phyloP scores from a whole-genome alignment of 768 basidiomycete genomes.

The Naganishia vishniacii region DNA sequence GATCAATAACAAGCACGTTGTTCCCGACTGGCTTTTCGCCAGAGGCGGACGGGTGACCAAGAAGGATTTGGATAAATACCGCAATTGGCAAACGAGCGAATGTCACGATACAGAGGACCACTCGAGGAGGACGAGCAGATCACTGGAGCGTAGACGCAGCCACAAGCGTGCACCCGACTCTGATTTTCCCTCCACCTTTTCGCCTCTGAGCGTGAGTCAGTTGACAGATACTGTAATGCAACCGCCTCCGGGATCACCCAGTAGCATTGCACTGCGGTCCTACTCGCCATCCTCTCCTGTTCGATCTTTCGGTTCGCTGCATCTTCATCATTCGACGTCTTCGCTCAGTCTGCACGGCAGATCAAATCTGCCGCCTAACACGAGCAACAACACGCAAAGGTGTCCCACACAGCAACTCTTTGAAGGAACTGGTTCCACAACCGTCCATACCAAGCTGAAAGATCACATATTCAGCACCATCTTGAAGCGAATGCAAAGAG shows the following conservation, averaged over 20 bases:
- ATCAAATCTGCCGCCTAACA: background rate
- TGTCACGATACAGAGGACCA: slow-evolving; percentile 26
- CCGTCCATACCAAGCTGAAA: slow-evolving; percentile 87
- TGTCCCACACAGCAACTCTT: slow-evolving; percentile 50
- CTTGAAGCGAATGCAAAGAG: slow-evolving; percentile 54
- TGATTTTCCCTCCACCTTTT: slow-evolving; percentile 25
- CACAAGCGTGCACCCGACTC: slow-evolving; percentile 13
- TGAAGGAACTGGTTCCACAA: slow-evolving; percentile 84
- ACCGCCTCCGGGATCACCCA: slow-evolving; percentile 15
- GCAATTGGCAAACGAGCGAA: slow-evolving; percentile 36
- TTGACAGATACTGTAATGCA: background rate
- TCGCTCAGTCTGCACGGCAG: slow-evolving; percentile 34
- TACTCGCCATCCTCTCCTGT: slow-evolving; percentile 13
- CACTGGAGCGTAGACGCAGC: background rate
- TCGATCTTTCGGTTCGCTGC: slow-evolving; percentile 36
- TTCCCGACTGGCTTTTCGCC: slow-evolving; percentile 80
- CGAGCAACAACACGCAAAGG: background rate
- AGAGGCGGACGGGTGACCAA: slow-evolving; percentile 21
- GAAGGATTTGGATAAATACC: slow-evolving; percentile 23
- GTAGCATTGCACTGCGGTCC: slow-evolving; percentile 40
- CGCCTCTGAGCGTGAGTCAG: slow-evolving; percentile 6
- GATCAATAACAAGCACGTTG: slow-evolving; percentile 89
- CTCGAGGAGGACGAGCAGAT: slow-evolving; percentile 7
- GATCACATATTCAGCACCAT: slow-evolving; percentile 92
- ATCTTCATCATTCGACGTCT: slow-evolving; percentile 43